Conservation (phyloP, 2,329 filamentous ascomycete species). For the Trichoderma koningiopsis region DNA sequence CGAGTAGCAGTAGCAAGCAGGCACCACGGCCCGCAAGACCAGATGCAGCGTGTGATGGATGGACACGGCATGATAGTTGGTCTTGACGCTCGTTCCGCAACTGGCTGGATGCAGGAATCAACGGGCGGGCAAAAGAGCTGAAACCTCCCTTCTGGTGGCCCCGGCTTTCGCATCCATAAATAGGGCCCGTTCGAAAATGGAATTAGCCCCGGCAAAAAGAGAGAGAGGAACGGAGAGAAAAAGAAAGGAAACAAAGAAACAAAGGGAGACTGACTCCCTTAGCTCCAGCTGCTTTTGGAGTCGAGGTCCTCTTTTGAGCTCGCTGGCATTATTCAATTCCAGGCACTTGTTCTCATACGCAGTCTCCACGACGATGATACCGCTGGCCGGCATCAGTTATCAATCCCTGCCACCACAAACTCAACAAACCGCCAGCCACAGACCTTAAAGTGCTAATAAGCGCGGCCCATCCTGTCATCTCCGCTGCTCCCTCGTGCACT, state of each 20-base stretch:
- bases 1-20: neutral
- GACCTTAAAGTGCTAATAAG: conserved; percentile 8
- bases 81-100: neutral
- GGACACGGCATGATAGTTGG: conserved; percentile 13
- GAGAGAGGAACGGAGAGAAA: neutral
- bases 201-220: neutral
- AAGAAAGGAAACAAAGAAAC: neutral
- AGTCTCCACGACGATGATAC: neutral
- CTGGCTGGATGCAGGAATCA: neutral
- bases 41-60: conserved; percentile 15
- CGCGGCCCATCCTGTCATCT: conserved; percentile 23
- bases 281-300: neutral
- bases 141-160: neutral
- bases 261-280: neutral
- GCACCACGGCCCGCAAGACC: neutral
- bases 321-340: neutral
- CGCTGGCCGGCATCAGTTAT: neutral
- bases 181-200: neutral
- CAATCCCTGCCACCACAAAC: neutral
- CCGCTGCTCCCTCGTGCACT: conserved; percentile 10
- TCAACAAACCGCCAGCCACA: neutral
- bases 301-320: neutral
- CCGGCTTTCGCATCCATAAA: conserved; percentile 1
- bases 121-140: conserved; percentile 5
- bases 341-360: neutral